Evolutionary conservation across 2,329 filamentous ascomycete genomes (phyloP), one percentile per base, ranked within the genome.

Genomic region (Botrytis aclada): DNA sequence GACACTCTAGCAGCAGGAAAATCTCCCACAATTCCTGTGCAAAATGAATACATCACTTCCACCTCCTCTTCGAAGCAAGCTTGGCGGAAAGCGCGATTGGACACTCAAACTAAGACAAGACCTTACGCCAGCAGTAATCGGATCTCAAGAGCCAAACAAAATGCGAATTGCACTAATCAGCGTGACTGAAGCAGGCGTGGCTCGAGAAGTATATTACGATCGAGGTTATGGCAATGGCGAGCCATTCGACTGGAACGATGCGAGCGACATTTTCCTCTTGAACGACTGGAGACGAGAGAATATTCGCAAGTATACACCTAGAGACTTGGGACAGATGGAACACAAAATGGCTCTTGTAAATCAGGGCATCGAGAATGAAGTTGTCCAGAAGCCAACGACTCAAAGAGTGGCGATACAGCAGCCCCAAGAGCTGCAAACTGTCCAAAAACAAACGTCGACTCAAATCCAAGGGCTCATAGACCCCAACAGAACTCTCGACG

Each of bases 1-100:
- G 5, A 6, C 3, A 22, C 5, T 18, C 2, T 0, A 63, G 16
- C 16, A 18, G 3, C 1, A 6, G n/a, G n/a, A 63, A 0, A 6
- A 3, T 0, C 1, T 14, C 16, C 4, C 2, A 3, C 29, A 9
- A 63, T 2, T n/a, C 16, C 37, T 16, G n/a, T 29, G 2, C 0
- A 10, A 63, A 9, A 63, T 63, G 61, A n/a, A 63, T 63, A n/a
- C 3, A 43, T 39, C 25, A 43, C 14, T 22, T 5, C 18, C 39
- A 34, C 9, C 39, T 43, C 1, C 62, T 34, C 29, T 20, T 25
- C 62, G 41, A 65, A 47, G 18, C 29, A 65, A 65, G 6, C 20
- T 22, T 34, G 62, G 1, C 32, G 41, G 41, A 9, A 32, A 65
- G n/a, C 20, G 29, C 22, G 62, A 34, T 6, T 65, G 62, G 62